A percentile compares a stretch with the other conserved stretches of the same genome.
phyloP scores from a whole-genome alignment of 768 basidiomycete species.

The Lactifluus rugatus region DNA sequence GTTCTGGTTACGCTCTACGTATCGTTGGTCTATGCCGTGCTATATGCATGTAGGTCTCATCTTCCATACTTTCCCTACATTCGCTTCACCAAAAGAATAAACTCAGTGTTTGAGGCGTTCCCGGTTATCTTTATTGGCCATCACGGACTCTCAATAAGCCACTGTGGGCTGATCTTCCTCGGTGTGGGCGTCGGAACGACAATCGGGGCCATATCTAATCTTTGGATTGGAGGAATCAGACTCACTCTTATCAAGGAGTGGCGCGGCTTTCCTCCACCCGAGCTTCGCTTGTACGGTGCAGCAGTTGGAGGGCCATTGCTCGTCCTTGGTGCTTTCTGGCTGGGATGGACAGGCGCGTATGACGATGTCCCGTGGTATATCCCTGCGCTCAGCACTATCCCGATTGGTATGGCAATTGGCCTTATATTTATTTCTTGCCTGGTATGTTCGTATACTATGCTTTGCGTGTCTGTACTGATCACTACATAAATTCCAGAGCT shows the following conservation, averaged over 20 bases:
- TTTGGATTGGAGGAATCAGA: conserved; percentile 21
- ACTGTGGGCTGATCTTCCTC: conserved; percentile 32
- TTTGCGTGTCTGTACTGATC: not conserved
- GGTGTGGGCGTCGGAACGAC: conserved; percentile 31
- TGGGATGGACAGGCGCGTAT: conserved; percentile 47
- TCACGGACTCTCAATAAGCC: conserved; percentile 27
- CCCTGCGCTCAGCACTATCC: conserved; percentile 40
- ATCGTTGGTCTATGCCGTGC: conserved; percentile 48
- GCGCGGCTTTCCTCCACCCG: conserved; percentile 34
- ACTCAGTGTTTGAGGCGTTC: conserved; percentile 29
- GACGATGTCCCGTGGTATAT: conserved; percentile 48
- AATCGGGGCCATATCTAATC: conserved; percentile 23
- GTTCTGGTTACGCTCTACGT: conserved; percentile 52
- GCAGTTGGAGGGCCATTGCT: conserved; percentile 29
- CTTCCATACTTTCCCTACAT: not conserved
- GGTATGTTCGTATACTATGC: conserved; percentile 23
- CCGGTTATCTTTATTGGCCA: conserved; percentile 31
- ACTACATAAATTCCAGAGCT: conserved; percentile 30
- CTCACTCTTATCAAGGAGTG: conserved; percentile 26
- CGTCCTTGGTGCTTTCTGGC: conserved; percentile 32
- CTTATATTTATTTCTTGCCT: conserved; percentile 51
- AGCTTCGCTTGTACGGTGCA: conserved; percentile 30
- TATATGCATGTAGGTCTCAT: conserved; percentile 43
- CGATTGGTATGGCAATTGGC: conserved; percentile 39
- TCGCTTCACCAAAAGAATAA: not conserved